Evolutionary conservation across 139 green algal species (phyloP).

Genomic region (Eudorina sp.): DNA sequence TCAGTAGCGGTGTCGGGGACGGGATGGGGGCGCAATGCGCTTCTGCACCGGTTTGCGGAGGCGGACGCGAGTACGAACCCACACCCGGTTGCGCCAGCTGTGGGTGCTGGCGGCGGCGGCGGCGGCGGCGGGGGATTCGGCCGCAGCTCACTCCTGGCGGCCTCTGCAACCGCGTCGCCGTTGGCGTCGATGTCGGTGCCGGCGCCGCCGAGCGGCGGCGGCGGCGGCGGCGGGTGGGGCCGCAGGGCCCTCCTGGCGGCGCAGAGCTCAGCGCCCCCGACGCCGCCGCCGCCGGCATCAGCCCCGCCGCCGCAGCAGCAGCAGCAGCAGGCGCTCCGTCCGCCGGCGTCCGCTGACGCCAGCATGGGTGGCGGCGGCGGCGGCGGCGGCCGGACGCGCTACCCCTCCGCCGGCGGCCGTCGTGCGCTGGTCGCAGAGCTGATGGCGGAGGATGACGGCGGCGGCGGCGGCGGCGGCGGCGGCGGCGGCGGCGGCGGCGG

Average conservation of each 20-base stretch:
- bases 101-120: not conserved
- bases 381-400: not conserved
- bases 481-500: not conserved
- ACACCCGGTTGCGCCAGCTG: not conserved
- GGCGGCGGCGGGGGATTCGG: not conserved
- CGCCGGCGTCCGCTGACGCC: not conserved
- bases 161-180: not conserved
- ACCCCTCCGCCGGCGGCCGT: not conserved
- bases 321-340: not conserved
- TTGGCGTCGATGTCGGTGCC: not conserved
- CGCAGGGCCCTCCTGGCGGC: constrained; percentile 12
- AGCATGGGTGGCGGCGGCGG: not conserved
- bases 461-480: not conserved
- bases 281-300: not conserved
- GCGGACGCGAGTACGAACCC: not conserved
- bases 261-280: not conserved
- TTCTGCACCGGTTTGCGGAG: constrained; percentile 13
- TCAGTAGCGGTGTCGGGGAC: not conserved
- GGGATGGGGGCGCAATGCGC: constrained; percentile 27
- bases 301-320: not conserved
- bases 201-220: not conserved
- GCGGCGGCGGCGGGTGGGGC: constrained; percentile 25
- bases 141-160: not conserved
- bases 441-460: not conserved
- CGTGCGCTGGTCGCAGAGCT: constrained; percentile 20